Evolutionary conservation across 805 yeast species (phyloP), one percentile per base, ranked within the genome.

Genomic region (Vanderwaltozyma verrucispora): DNA sequence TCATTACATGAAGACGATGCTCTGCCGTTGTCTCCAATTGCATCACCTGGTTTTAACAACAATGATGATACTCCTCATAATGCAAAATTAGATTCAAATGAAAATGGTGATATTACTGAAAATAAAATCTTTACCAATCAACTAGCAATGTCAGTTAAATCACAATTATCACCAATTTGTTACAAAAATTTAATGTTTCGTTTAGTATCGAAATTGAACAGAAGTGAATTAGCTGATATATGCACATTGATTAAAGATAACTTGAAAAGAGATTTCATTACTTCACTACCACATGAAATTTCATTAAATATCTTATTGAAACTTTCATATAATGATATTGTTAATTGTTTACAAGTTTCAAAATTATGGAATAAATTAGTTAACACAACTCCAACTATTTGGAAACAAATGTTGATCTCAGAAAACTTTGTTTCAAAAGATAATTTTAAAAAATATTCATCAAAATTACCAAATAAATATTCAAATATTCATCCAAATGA

Each of bases 221-320:
- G 62, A 37, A 50, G 48, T 14, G 59, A 53, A 21, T 45, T 57
- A 15, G 54, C 61, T 10, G 62, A 57, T 42, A 36, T 57, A 16
- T 50, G 53, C 26, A 50, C 53, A 10, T 25, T 56, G 25, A 48
- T 57, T 18, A 47, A 50, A 25, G 59, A 53, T 36, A 47, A 55
- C 35, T 68, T 92, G 51, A 73, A 75, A 46, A 72, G 89, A 50
- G 97, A 92, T 50, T 60, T 92, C 28, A 55, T 89, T 7, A 53
- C 75, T 10, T 62, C 71, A 33, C 62, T 92, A 21, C 98, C 98
- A 0, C 51, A 72, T 0, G 97, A 92, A 53, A 65, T 92, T 8
- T 62, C 84, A 2, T 64, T 73, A 45, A 71, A 75, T 33, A 76
- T 92, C 11, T 63, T 92, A 37, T 61, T 71, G 2, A 69, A 74